Conservation (phyloP, 2,329 filamentous ascomycete genomes). For the Exophiala sp. region DNA sequence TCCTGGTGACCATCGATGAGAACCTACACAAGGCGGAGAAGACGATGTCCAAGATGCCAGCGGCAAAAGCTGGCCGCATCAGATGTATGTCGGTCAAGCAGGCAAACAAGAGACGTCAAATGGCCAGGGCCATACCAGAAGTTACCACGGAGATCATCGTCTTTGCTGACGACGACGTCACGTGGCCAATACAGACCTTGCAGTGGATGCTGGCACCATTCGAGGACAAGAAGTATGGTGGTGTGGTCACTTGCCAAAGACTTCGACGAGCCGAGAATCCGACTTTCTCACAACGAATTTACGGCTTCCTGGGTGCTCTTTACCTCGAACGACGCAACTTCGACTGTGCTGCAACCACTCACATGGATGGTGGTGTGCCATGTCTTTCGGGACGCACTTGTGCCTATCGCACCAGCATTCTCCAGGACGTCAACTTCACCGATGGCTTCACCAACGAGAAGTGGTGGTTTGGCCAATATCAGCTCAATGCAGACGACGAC, state of each 20-base stretch:
- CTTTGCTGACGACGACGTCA: conserved; percentile 94
- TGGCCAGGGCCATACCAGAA: conserved; percentile 83
- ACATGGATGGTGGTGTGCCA: conserved; percentile 91
- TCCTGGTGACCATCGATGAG: conserved; percentile 82
- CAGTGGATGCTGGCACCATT: conserved; percentile 93
- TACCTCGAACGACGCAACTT: conserved; percentile 95
- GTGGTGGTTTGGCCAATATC: conserved; percentile 73
- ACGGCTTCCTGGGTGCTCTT: conserved; percentile 85
- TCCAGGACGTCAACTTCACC: conserved; percentile 80
- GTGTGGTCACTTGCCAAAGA: conserved; percentile 87
- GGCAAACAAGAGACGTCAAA: conserved; percentile 92
- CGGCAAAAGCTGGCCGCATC: conserved; percentile 28
- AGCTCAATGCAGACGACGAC: conserved; percentile 93
- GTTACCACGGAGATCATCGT: conserved; percentile 81
- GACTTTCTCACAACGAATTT: conserved; percentile 62
- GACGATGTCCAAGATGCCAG: conserved; percentile 54
- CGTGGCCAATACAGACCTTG: conserved; percentile 80
- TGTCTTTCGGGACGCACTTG: conserved; percentile 94
- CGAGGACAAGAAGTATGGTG: conserved; percentile 75
- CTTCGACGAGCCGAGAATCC: conserved; percentile 66
- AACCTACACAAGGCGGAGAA: conserved; percentile 67
- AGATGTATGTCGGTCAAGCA: conserved; percentile 61
- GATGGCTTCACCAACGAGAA: conserved; percentile 88
- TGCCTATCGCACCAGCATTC: conserved; percentile 83
- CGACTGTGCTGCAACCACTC: conserved; percentile 91